Evolutionary conservation across 108 stramenopile species (phyloP).

Genomic region (Cyclotella cryptica): DNA sequence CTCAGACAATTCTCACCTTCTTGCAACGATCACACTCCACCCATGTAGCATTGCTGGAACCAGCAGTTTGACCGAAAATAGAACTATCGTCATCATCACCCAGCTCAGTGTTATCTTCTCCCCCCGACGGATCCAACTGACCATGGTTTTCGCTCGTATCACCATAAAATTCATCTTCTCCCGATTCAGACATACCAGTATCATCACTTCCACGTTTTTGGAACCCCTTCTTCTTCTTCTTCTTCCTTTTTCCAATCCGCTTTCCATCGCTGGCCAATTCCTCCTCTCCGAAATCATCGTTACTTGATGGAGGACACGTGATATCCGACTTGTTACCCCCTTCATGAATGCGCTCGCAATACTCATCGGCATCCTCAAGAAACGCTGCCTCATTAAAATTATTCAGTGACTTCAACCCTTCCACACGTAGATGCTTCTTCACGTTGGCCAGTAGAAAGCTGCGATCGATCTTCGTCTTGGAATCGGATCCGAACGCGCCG

Average conservation of each 20-base stretch:
- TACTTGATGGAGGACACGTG: neutral
- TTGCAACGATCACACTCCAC: slow-evolving; percentile 93
- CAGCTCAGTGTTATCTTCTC: slow-evolving; percentile 36
- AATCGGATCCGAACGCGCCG: neutral
- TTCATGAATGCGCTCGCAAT: slow-evolving; percentile 18
- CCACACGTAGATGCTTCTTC: slow-evolving; percentile 42
- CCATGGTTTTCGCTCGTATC: slow-evolving; percentile 33
- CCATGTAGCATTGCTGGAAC: slow-evolving; percentile 85
- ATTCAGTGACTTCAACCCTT: slow-evolving; percentile 38
- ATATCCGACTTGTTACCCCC: slow-evolving; percentile 7
- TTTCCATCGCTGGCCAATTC: slow-evolving; percentile 41
- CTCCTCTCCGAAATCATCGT: slow-evolving; percentile 17
- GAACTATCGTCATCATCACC: slow-evolving; percentile 75
- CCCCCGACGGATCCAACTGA: slow-evolving; percentile 4
- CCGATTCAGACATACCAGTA: slow-evolving; percentile 5
- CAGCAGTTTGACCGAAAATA: slow-evolving; percentile 88
- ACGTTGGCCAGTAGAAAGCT: slow-evolving; percentile 31
- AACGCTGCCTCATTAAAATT: slow-evolving; percentile 43
- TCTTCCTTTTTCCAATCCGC: slow-evolving; percentile 41
- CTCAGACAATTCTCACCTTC: slow-evolving; percentile 62
- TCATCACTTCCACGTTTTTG: slow-evolving; percentile 40
- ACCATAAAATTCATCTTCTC: slow-evolving; percentile 24
- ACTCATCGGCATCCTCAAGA: slow-evolving; percentile 54
- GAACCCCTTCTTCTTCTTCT: slow-evolving; percentile 42
- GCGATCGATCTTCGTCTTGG: slow-evolving; percentile 34